Evolutionary conservation across 305 asterid genomes (phyloP), one percentile per base, ranked within the genome.

Genomic region (Rubia balearica): DNA sequence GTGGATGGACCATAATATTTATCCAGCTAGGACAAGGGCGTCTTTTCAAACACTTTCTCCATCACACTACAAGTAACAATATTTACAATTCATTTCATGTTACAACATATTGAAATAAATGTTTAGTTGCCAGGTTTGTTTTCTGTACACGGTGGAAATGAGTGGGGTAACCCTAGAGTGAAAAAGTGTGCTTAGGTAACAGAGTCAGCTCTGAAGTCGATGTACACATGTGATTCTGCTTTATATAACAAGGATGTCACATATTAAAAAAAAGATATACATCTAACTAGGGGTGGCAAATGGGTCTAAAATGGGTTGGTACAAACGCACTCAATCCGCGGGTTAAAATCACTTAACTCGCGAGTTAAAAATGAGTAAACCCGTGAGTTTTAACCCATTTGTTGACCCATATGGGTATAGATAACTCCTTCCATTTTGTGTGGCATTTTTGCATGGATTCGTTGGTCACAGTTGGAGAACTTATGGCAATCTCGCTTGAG

Each of bases 191-290:
- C 42, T 13, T 45, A 68, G n/a, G 55, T 74, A 75, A 80, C 17
- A 57, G 75, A 57, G 53, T 87, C 92, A 6, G 65, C 85, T 12
- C 21, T 33, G 2, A 89, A 86, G 5, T 46, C 82, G 5, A 16
- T 38, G 33, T 79, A 67, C 69, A 19, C 53, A 0, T 27, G 62
- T 57, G 62, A 57, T 30, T 19, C 8, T 57, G 62, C 62, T 57
- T 9, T 27, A 57, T 57, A 21, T 57, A 57, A 57, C 62, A 22
- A 22, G 16, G 33, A 10, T 57, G 62, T 57, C 62, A 11, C 14
- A 57, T 12, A n/a, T 57, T 13, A 56, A 27, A 22, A 21, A 57
- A 57, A 30, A 57, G 33, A 30, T 30, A 30, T 3, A 30, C 33
- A 30, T 30, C 33, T 30, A 30, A 30, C 33, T 30, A 24, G 24